Base-by-base conservation (phyloP, 495 filamentous ascomycete genomes). In the Chaetomidium leptoderma region DNA sequence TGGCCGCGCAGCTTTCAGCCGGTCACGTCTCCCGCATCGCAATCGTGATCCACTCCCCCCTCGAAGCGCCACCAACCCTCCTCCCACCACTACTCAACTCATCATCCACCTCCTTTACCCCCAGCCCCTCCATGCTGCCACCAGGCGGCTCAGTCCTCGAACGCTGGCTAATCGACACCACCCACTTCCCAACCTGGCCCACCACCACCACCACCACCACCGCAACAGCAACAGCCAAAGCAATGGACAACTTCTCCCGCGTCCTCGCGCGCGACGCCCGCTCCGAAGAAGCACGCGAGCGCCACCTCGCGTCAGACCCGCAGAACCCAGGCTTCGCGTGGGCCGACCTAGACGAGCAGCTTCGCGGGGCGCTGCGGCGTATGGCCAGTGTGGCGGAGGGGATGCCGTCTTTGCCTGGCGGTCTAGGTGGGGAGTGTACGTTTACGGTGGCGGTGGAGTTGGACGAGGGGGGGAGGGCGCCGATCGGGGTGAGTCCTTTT, bases 371-470 rank as follows among this genome's bases (percentile, higher is more conserved):
- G 4, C 66, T 87, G 53, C 65, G 71, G 46, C 73, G 76, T 60
- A 70, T 86, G 50, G 75, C 78, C 19, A 71, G 75, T 27, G 70
- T 81, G 23, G 84, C 83, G 60, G 79, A 85, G 43, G 76, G 75
- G 27, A 74, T 96, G 62, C 76, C 66, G 2, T 78, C 85, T 3
- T 64, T 95, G 57, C 90, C 91, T 23, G n/a, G n/a, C n/a, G n/a
- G n/a, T n/a, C 14, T 29, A 1, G 45, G 17, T 10, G 37, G 9
- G 51, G 39, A 86, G 58, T 95, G 91, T 71, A 88, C 87, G 17
- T 97, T 90, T 65, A 96, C 90, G 14, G 76, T 97, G 26, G 89
- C 86, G 32, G 85, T 96, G 27, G 93, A 97, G 72, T 75, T 96
- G 59, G 81, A 84, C 35, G 85, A 89, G 49, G 83, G 89, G 46